Evolutionary conservation across 2,329 filamentous ascomycete genomes (phyloP), one percentile per base, ranked within the genome.

Genomic region (Helotiales sp.): DNA sequence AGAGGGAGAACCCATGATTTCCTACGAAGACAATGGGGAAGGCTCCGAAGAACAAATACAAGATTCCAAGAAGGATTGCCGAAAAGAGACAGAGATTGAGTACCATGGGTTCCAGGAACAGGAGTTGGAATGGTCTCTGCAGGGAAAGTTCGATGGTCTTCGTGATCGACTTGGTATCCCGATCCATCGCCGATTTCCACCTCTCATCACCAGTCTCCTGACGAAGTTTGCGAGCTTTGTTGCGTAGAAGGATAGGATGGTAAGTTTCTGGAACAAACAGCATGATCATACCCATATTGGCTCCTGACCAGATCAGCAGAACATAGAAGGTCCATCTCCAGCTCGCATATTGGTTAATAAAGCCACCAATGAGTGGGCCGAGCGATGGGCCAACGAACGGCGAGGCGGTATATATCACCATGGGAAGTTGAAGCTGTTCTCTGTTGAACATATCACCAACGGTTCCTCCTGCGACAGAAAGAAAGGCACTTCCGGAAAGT

Each of bases 41-140:
- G 0, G 93, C 93, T 22, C 93, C 93, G 77, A 97, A 96, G 82
- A 96, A 97, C 45, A 97, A 87, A 77, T 97, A 97, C 2, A 97
- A 81, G 52, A 97, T 91, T 5, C 93, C 94, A 7, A 97, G 83
- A n/a, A 97, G 82, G 63, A 97, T 87, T 45, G 93, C 93, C 0
- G 92, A 92, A 73, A 94, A 91, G 24, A 96, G 80, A 78, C 93
- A 96, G 28, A 97, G 87, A 72, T 89, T 88, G 65, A 96, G 82
- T 67, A 90, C 92, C 93, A 97, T 97, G 71, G 92, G 92, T 81
- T 97, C 93, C 63, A 92, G 86, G 59, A 90, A 78, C 63, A 97
- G 84, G 6, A 97, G 86, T 79, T 96, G 87, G 76, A 96, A 91
- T 10, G 76, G 75, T n/a, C 89, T 85, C 61, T 87, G 79, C 37